Evolutionary conservation across 148 eudicot genomes (phyloP).

Genomic region (Chenopodium quinoa): DNA sequence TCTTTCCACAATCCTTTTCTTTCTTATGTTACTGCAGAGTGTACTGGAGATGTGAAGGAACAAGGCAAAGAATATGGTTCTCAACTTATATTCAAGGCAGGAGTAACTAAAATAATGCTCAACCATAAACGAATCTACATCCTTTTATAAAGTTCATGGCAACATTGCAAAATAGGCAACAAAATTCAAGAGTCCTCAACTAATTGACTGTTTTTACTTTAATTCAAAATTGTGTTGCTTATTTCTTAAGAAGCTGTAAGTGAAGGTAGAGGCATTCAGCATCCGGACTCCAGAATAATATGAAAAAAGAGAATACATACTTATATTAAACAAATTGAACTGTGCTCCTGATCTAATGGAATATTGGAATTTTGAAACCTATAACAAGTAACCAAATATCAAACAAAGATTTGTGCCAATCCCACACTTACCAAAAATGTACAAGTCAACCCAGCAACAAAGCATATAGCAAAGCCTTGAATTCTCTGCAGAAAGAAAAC

Average conservation of each 20-base stretch:
- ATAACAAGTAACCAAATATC: neutral
- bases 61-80: neutral
- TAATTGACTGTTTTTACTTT: neutral
- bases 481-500: slow-evolving; percentile 55
- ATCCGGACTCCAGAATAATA: neutral
- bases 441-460: slow-evolving; percentile 76
- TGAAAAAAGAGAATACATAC: neutral
- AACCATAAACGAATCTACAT: neutral
- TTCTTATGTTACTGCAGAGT: neutral
- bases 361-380: neutral
- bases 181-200: neutral
- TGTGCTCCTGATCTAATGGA: neutral
- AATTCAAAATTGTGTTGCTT: too few relatives aligned
- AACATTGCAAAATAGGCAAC: neutral
- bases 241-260: neutral
- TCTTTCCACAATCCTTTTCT: neutral
- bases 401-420: neutral
- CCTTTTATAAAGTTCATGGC: neutral
- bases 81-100: neutral
- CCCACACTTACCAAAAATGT: slow-evolving; percentile 80
- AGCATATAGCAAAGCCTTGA: slow-evolving; percentile 87
- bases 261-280: neutral
- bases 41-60: neutral
- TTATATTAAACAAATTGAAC: too few relatives aligned
- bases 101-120: neutral